A percentile compares a stretch with the other conserved stretches of the same genome.
These are phyloP conservation scores for Neoscytalidium dimidiatum DNA, from an alignment of 2,329 filamentous ascomycete genomes.

Conservation along the genomic window DNA sequence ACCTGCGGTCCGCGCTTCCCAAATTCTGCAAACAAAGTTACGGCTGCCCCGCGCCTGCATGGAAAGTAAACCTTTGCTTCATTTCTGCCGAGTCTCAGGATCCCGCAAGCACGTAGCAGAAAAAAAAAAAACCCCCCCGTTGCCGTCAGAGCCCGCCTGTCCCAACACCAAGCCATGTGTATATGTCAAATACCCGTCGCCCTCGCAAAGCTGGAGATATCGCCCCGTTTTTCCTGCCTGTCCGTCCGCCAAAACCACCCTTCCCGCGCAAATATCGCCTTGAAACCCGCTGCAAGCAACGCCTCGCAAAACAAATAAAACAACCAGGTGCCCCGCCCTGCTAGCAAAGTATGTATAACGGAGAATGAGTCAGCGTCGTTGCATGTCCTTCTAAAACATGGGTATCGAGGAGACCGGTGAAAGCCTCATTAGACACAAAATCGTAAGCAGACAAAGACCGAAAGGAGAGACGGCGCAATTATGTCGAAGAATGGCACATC, in stretches of 20 bases:
- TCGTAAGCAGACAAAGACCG: slow-evolving; percentile 6
- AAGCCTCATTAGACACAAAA: slow-evolving; percentile 17
- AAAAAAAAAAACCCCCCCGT: background rate
- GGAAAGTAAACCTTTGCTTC: slow-evolving; percentile 3
- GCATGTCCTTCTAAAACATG: slow-evolving; percentile 21
- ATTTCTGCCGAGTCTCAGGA: slow-evolving; percentile 3
- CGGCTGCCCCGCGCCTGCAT: background rate
- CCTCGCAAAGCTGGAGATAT: background rate
- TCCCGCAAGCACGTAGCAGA: background rate
- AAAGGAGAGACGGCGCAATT: slow-evolving; percentile 15
- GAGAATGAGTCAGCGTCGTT: slow-evolving; percentile 12
- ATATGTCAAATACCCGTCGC: background rate
- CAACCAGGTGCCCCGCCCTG: background rate
- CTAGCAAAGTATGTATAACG: slow-evolving; percentile 18
- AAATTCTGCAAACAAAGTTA: slow-evolving; percentile 1
- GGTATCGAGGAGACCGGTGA: slow-evolving; percentile 19
- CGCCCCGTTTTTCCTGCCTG: background rate
- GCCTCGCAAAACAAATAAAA: slow-evolving; percentile 14
- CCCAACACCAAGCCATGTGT: slow-evolving; percentile 14
- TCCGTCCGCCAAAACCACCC: background rate
- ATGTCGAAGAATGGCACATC: slow-evolving; percentile 11
- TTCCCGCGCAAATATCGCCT: background rate
- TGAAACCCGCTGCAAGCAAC: slow-evolving; percentile 9
- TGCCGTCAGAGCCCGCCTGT: background rate
- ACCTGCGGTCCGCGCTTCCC: background rate